These are phyloP conservation scores for Fusarium newnesense DNA, from an alignment of 2,329 filamentous ascomycete species.

Conservation along the genomic window DNA sequence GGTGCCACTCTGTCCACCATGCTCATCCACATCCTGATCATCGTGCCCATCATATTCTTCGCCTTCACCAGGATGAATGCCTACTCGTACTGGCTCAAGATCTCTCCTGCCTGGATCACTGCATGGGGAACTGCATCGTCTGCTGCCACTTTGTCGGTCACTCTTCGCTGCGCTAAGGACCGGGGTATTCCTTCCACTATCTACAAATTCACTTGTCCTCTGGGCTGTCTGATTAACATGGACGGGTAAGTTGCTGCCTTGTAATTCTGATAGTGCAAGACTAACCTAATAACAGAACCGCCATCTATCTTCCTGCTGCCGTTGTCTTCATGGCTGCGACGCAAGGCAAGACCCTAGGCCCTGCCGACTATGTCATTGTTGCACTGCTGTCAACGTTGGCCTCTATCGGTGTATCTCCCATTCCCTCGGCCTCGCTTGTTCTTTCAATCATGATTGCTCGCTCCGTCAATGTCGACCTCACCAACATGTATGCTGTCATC, in stretches of 20 bases:
- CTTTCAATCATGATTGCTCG: constrained; percentile 62
- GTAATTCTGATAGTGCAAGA: background rate
- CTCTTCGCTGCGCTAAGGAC: constrained; percentile 54
- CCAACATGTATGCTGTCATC: constrained; percentile 62
- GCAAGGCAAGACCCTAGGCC: constrained; percentile 56
- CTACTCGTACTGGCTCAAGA: constrained; percentile 59
- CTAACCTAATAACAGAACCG: constrained; percentile 50
- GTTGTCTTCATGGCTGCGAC: constrained; percentile 64
- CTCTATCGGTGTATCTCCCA: constrained; percentile 64
- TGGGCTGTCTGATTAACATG: constrained; percentile 63
- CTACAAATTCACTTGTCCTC: constrained; percentile 57
- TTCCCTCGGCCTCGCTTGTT: constrained; percentile 62
- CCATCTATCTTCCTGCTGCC: constrained; percentile 65
- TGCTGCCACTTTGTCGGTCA: constrained; percentile 62
- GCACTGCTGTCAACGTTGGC: constrained; percentile 60
- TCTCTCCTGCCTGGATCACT: constrained; percentile 63
- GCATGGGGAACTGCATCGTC: constrained; percentile 65
- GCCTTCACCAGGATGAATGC: constrained; percentile 57
- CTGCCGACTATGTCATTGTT: constrained; percentile 60
- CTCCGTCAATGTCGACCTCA: constrained; percentile 56
- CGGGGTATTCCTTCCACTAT: constrained; percentile 56
- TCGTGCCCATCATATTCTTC: constrained; percentile 58
- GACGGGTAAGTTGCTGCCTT: constrained; percentile 50
- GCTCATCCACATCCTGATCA: constrained; percentile 58
- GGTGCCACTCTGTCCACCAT: constrained; percentile 58